Percentiles rank a stretch among this genome's conserved stretches.
Conservation (phyloP, 192 early-diverging fungal genomes). For the Gigaspora rosea region DNA sequence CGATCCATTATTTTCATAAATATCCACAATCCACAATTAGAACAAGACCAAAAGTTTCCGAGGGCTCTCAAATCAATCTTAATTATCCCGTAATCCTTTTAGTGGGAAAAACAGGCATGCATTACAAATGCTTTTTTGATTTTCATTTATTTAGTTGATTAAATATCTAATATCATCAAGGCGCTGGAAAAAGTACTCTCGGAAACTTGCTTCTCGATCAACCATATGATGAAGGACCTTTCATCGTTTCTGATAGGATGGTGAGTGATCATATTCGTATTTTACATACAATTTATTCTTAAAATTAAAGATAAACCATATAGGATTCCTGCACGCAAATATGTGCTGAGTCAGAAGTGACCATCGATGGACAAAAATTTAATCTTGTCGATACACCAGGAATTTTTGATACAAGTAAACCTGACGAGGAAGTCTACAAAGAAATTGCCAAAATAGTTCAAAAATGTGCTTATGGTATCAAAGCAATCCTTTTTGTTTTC, state of each 20-base stretch:
- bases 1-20: background rate
- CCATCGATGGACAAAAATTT: background rate
- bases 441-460: constrained; percentile 12
- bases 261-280: background rate
- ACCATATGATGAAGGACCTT: constrained; percentile 5
- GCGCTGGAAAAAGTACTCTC: constrained; percentile 28
- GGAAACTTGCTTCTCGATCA: constrained; percentile 5
- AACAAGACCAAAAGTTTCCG: background rate
- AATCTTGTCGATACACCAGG: constrained; percentile 24
- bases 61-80: background rate
- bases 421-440: background rate
- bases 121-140: background rate
- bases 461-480: constrained; percentile 16
- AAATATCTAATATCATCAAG: background rate
- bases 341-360: background rate
- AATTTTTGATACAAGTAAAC: constrained; percentile 14
- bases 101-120: constrained; percentile 21
- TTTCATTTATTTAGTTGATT: background rate
- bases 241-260: constrained; percentile 14
- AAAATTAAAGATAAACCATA: background rate
- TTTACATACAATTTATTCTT: background rate
- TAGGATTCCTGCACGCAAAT: constrained; percentile 26
- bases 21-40: background rate
- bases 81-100: constrained; percentile 2
- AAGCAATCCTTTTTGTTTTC: constrained; percentile 28